Evolutionary conservation across 2,329 filamentous ascomycete genomes (phyloP), one percentile per base, ranked within the genome.

Genomic region (Thermomyces lanuginosus): DNA sequence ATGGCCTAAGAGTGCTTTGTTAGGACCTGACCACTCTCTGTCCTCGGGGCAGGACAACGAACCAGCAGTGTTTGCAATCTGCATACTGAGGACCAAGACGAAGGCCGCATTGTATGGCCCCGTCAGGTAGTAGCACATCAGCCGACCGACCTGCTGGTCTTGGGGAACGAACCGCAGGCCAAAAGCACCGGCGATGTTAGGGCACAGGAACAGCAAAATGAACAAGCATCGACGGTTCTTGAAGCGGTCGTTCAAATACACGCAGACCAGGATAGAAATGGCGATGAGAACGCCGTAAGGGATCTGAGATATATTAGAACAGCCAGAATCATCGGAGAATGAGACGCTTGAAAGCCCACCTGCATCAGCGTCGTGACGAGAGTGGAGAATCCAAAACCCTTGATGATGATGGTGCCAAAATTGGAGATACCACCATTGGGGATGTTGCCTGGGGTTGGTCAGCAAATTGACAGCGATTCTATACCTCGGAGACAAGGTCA

Each of bases 61-160:
- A 52, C 51, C 51, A 41, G 46, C 61, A 41, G 46, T 68, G 51
- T 43, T 58, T 26, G 32, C 36, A 51, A 56, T 35, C 37, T 58
- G 44, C 58, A 60, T 54, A 35, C 56, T 54, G 16, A 61, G 35
- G 24, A 66, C 49, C 26, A 67, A 43, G 3, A 64, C 60, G 35
- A 66, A 67, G 0, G 64, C 58, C 0, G 64, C 64, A 37, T 65
- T 64, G 35, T 67, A 66, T 0, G 61, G 60, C 0, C 64, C 64
- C 0, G 64, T 64, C 1, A 69, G 45, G 33, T 66, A 64, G 38
- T 69, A 74, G 47, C 66, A 72, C 22, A 71, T 62, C 31, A 72
- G 43, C 0, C 69, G 52, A 1, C 62, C 67, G 2, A 66, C 56
- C 23, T 63, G 56, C 14, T 62, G 61, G 28, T 64, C 43, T 0